Percentiles rank a stretch among this genome's conserved stretches.
phyloP scores from a whole-genome alignment of 257 asterid genomes.

The Striga asiatica region DNA sequence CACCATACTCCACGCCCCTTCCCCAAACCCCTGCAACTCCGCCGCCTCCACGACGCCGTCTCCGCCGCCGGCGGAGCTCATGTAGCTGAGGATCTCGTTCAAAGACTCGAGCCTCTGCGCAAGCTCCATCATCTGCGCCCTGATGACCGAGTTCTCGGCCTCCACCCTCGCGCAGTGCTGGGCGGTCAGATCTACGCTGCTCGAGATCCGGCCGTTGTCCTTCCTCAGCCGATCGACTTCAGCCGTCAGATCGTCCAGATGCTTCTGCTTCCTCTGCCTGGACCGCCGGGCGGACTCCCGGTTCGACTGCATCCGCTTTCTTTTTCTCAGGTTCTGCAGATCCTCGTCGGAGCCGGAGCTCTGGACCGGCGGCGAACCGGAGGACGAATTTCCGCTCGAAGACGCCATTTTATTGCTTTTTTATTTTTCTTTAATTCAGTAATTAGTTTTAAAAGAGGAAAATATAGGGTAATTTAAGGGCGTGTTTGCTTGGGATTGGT shows the following conservation, averaged over 20 bases:
- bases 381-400: slow-evolving; percentile 56
- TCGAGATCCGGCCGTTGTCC: slow-evolving; percentile 38
- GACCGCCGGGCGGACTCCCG: slow-evolving; percentile 90
- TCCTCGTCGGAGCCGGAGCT: slow-evolving; percentile 45
- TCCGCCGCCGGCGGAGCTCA: slow-evolving; percentile 23
- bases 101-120: slow-evolving; percentile 57
- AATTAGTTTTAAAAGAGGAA: too few species aligned
- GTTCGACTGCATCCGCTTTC: slow-evolving; percentile 82
- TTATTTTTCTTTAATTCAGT: neutral
- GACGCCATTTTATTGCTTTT: slow-evolving; percentile 33
- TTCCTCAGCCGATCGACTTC: slow-evolving; percentile 38
- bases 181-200: slow-evolving; percentile 28
- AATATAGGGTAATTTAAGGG: too few species aligned
- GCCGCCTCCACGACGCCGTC: slow-evolving; percentile 24
- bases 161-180: slow-evolving; percentile 42
- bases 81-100: slow-evolving; percentile 40
- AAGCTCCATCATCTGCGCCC: slow-evolving; percentile 80
- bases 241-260: slow-evolving; percentile 54
- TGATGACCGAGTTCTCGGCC: slow-evolving; percentile 59
- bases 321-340: slow-evolving; percentile 36
- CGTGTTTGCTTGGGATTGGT: neutral
- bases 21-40: slow-evolving; percentile 22
- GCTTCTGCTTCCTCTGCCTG: slow-evolving; percentile 77
- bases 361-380: slow-evolving; percentile 39
- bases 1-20: too few species aligned